A percentile compares a stretch with the other conserved stretches of the same genome.
Conservation (phyloP, 768 basidiomycete genomes). For the Cantharellus anzutake region DNA sequence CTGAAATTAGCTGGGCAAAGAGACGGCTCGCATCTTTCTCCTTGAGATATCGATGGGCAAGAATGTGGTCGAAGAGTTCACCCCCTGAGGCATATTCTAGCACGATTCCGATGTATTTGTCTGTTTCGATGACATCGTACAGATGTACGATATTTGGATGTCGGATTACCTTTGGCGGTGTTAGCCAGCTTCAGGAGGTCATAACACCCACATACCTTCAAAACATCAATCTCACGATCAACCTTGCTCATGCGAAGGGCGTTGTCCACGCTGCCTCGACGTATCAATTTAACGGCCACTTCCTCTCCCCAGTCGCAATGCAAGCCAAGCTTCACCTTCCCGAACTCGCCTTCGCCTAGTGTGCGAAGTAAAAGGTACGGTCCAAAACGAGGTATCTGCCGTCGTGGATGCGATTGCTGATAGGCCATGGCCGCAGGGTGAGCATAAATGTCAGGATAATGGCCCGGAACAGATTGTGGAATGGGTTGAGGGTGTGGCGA, state of each 20-base stretch:
- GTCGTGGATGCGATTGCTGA: constrained; percentile 58
- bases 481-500: not conserved
- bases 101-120: constrained; percentile 99
- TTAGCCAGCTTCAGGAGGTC: not conserved
- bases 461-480: not conserved
- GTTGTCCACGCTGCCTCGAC: constrained; percentile 79
- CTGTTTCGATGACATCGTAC: constrained; percentile 98
- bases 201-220: constrained; percentile 36
- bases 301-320: constrained; percentile 28
- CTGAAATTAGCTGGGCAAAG: constrained; percentile 94
- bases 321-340: constrained; percentile 31
- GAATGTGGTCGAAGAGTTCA: constrained; percentile 96
- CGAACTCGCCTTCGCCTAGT: constrained; percentile 59
- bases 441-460: constrained; percentile 41
- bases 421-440: constrained; percentile 78
- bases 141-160: constrained; percentile 97
- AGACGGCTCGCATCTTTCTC: constrained; percentile 89
- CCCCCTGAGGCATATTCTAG: constrained; percentile 97
- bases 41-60: constrained; percentile 89
- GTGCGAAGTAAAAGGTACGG: constrained; percentile 92
- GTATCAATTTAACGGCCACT: constrained; percentile 63
- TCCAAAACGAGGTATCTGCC: constrained; percentile 86
- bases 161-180: constrained; percentile 48
- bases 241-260: constrained; percentile 82
- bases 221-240: constrained; percentile 91